Evolutionary conservation across 768 basidiomycete species (phyloP), one percentile per base, ranked within the genome.

Genomic region (Mycena galopus): DNA sequence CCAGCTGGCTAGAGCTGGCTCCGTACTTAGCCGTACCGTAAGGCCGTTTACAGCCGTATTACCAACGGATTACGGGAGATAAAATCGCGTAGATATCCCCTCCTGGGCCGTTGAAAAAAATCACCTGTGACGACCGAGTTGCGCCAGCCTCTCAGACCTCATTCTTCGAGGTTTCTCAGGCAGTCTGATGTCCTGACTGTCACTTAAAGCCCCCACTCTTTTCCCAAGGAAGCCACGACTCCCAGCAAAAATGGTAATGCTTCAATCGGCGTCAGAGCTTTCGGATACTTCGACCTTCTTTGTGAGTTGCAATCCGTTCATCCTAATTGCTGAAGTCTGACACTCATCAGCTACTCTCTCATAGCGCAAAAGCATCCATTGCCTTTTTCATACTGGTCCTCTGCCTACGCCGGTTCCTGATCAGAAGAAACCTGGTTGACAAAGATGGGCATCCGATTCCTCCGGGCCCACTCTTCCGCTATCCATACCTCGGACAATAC

Each of bases 401-500:
- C 42, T 44, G 42, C 42, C 16, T 44, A 44, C 42, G 42, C 42
- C 42, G 42, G 42, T 44, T n/a, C 42, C 42, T 44, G 42, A 44
- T 44, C 42, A 44, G 42, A 19, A 44, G 42, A 44, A 44, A 44
- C 42, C 42, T 44, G 42, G 42, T 44, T 44, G 42, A 44, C 42
- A 44, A 44, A 21, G 16, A 44, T 44, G 42, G 42, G 42, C 42
- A 37, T 37, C 35, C 35, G 35, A 37, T 37, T 37, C 35, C 35
- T 8, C 35, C 35, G 35, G 35, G 35, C 35, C 35, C 35, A 37
- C 35, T 44, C 21, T 44, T 65, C 14, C 64, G 64, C 19, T 65
- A 65, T 55, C 11, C 35, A 2, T 65, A 23, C 47, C 64, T 65
- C 27, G 51, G 64, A 0, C 50, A 65, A 42, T 65, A 65, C n/a